Percentiles rank a stretch among this genome's conserved stretches.
These are phyloP conservation scores for Canavalia ensiformis DNA, from an alignment of 306 rosid genomes.

Conservation along the genomic window DNA sequence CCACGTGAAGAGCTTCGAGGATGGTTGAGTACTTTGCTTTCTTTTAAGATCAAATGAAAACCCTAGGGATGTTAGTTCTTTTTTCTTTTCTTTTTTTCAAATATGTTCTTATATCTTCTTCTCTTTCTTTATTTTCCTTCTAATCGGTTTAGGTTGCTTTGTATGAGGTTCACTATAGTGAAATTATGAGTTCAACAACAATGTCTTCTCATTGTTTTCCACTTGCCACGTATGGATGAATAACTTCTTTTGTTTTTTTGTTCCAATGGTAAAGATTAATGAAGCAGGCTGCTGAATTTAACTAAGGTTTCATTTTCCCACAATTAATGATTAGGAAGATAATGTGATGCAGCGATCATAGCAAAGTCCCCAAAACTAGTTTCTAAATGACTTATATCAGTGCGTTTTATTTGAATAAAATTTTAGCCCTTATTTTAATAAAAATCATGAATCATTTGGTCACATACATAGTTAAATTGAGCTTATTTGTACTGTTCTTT, in stretches of 20 bases:
- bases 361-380: conserved; percentile 23
- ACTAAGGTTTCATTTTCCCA: conserved; percentile 34
- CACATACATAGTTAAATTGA: conserved; percentile 43
- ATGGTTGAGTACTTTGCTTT: conserved; percentile 45
- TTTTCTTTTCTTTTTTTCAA: background rate
- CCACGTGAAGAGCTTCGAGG: conserved; percentile 42
- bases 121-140: background rate
- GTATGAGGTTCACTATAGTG: conserved; percentile 53
- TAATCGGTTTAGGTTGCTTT: conserved; percentile 53
- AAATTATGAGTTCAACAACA: conserved; percentile 49
- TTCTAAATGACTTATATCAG: conserved; percentile 22
- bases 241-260: background rate
- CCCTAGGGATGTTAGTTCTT: conserved; percentile 65
- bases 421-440: conserved; percentile 41
- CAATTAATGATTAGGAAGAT: conserved; percentile 37
- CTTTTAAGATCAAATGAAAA: conserved; percentile 50
- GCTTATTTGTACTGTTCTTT: conserved; percentile 20
- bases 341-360: conserved; percentile 37
- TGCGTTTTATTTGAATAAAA: conserved; percentile 17
- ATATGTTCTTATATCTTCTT: conserved; percentile 23
- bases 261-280: background rate
- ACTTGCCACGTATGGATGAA: background rate
- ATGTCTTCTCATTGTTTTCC: conserved; percentile 37
- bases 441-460: conserved; percentile 24
- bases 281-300: conserved; percentile 12